Percentiles rank a stretch among this genome's conserved stretches.
Evolutionary conservation across 768 basidiomycete species (phyloP).

Genomic region (Gloeophyllum trabeum): DNA sequence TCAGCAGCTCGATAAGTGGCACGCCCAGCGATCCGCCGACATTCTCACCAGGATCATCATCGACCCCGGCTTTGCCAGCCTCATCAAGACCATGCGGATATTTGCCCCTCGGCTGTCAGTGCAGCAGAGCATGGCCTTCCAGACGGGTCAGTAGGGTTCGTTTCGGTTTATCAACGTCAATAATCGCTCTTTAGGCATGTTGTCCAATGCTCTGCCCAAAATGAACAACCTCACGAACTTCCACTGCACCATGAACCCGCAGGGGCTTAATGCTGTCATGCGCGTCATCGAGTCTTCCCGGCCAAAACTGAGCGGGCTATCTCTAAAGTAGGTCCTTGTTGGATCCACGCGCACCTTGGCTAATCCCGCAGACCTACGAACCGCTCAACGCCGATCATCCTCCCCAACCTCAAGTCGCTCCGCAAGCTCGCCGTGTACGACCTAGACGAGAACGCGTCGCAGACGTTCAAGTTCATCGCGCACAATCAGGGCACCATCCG

Average conservation of each 20-base stretch:
- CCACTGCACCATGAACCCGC: constrained; percentile 45
- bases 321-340: constrained; percentile 32
- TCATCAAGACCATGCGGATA: constrained; percentile 46
- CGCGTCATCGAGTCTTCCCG: constrained; percentile 37
- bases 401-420: constrained; percentile 30
- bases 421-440: constrained; percentile 5
- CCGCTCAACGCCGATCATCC: constrained; percentile 30
- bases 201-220: constrained; percentile 58
- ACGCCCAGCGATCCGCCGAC: constrained; percentile 59
- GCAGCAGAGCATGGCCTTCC: constrained; percentile 46
- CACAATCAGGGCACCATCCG: constrained; percentile 10
- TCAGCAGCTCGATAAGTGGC: constrained; percentile 32
- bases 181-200: constrained; percentile 35
- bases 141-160: constrained; percentile 34
- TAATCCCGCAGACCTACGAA: constrained; percentile 19
- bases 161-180: neutral
- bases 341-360: neutral
- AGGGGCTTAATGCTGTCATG: constrained; percentile 40
- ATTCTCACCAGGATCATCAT: constrained; percentile 57
- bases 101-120: constrained; percentile 39
- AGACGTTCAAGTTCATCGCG: constrained; percentile 11
- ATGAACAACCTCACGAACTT: constrained; percentile 47
- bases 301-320: constrained; percentile 44
- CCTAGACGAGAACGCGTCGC: constrained; percentile 3
- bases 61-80: constrained; percentile 44